Base-by-base conservation (phyloP, 139 green algal genomes). In the Coelastrella sp. region DNA sequence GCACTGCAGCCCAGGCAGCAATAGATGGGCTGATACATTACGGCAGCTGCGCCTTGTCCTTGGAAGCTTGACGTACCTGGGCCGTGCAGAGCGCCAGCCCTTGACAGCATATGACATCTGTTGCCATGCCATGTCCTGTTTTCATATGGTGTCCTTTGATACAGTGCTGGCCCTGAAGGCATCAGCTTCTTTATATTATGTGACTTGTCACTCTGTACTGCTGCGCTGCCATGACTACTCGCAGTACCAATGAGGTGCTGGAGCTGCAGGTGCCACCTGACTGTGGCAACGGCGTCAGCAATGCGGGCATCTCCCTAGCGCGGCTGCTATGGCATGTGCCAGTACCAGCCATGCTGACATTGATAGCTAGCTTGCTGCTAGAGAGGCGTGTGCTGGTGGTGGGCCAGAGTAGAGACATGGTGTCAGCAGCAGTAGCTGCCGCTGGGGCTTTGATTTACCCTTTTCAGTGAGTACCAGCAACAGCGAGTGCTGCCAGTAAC, bases 361-460 rank as follows among this genome's bases (percentile, higher is more conserved):
- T 98, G 10, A 58, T 98, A 2, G 94, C 94, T 11, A 92, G 90
- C 22, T 91, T 98, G 82, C 94, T 98, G 77, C 89, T 98, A 89
- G 96, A 98, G 92, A 92, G 96, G 16, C 95, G 96, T 11, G 92
- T 98, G 56, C 89, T 98, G n/a, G 65, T 98, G 54, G 92, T 97
- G 66, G 91, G 93, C 0, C 85, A 91, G 20, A 92, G 92, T 10
- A 92, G 89, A 14, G 95, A 98, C 76, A 95, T 83, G 2, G 92
- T 98, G 22, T 95, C 94, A 7, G 92, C 96, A 2, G 94, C 95
- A 4, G 94, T 98, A 64, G 92, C 95, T 83, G 96, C 95, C 7
- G 95, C 96, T 11, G 89, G 92, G 10, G 96, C 96, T 64, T 82
- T 98, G 76, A 92, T 98, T 13, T 96, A 96, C 81, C 96, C 96